Conservation (phyloP, 305 asterid species). For the Fraxinus nigra region DNA sequence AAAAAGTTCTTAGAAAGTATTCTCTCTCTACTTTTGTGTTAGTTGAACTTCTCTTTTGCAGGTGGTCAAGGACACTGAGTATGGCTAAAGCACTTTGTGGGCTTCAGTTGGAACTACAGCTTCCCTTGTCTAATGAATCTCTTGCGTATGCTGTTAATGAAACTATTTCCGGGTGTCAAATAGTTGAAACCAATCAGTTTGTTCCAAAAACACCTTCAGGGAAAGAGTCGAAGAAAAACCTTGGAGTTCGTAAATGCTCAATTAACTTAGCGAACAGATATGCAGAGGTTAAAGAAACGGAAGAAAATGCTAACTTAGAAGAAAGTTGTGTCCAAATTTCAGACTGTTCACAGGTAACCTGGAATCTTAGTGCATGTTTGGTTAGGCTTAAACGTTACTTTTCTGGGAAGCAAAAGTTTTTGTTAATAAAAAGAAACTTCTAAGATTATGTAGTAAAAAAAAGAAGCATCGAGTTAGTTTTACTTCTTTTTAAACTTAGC, state of each 20-base stretch:
- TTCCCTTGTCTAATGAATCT: slow-evolving; percentile 20
- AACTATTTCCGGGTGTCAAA: slow-evolving; percentile 22
- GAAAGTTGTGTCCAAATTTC: slow-evolving; percentile 14
- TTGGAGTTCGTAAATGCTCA: slow-evolving; percentile 21
- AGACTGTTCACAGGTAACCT: slow-evolving; percentile 18
- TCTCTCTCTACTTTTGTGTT: background rate
- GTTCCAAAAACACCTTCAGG: slow-evolving; percentile 60
- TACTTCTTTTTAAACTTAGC: background rate
- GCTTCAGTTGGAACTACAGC: slow-evolving; percentile 66
- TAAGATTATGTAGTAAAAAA: background rate
- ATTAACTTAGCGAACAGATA: slow-evolving; percentile 25
- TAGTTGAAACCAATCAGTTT: slow-evolving; percentile 25
- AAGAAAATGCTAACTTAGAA: slow-evolving; percentile 20
- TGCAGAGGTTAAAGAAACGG: slow-evolving; percentile 20
- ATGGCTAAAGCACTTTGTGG: slow-evolving; percentile 80
- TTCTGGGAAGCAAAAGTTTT: background rate
- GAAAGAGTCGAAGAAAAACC: slow-evolving; percentile 50
- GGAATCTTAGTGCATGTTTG: background rate
- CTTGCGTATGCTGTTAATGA: slow-evolving; percentile 17
- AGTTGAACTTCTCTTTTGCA: slow-evolving; percentile 20
- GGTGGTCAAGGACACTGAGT: slow-evolving; percentile 84
- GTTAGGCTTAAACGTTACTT: background rate
- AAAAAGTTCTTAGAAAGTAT: background rate
- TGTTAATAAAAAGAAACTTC: background rate
- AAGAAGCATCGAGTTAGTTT: background rate